Conservation (phyloP, 768 basidiomycete species). For the Artomyces pyxidatus region DNA sequence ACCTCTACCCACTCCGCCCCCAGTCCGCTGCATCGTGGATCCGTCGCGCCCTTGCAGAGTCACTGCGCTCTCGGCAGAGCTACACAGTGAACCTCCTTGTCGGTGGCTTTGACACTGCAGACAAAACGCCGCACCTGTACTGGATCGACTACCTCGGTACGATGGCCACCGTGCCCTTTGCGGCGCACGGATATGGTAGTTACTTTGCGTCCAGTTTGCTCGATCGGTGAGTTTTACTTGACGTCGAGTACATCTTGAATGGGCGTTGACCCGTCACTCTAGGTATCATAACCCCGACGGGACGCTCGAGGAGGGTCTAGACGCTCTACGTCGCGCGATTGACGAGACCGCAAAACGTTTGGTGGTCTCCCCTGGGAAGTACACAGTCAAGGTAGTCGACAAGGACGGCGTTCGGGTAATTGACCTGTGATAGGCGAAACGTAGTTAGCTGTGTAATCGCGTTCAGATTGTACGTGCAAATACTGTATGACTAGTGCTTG, state of each 20-base stretch:
- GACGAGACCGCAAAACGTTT: conserved; percentile 80
- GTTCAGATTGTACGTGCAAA: too few species aligned
- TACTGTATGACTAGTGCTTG: too few species aligned
- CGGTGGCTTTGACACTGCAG: conserved; percentile 84
- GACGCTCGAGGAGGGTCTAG: conserved; percentile 77
- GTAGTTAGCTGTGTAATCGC: too few species aligned
- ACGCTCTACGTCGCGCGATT: conserved; percentile 77
- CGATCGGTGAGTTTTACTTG: conserved; percentile 55
- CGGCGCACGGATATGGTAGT: conserved; percentile 90
- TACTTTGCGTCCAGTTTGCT: conserved; percentile 91
- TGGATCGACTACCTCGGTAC: conserved; percentile 98
- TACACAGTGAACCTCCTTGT: conserved; percentile 91
- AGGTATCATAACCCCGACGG: conserved; percentile 92
- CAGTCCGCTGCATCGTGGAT: conserved; percentile 93
- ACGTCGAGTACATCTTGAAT: background rate
- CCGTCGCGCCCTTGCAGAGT: conserved; percentile 81
- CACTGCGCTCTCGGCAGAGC: conserved; percentile 78
- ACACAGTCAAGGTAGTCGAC: conserved; percentile 88
- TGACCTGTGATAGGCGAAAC: conserved; percentile 50
- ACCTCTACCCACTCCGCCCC: conserved; percentile 83
- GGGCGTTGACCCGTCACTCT: background rate
- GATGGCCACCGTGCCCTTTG: conserved; percentile 81
- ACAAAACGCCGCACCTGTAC: conserved; percentile 68
- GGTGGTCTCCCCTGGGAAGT: conserved; percentile 70
- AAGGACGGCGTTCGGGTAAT: conserved; percentile 83